These are phyloP conservation scores for Pseudoturritis turrita DNA, from an alignment of 345 rosid species.

Conservation along the genomic window DNA sequence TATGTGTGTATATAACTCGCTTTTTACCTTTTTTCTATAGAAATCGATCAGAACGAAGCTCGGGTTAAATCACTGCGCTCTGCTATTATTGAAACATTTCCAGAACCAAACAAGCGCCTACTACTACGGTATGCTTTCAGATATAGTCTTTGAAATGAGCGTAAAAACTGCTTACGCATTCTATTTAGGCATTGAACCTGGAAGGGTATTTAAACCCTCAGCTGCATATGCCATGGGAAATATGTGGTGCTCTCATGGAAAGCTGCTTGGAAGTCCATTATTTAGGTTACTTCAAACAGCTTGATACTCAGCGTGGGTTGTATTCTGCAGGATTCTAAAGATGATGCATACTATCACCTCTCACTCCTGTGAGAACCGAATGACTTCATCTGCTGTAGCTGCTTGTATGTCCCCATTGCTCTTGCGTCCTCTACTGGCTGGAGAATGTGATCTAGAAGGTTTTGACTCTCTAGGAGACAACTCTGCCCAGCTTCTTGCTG, in stretches of 20 bases:
- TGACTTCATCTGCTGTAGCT: constrained; percentile 96
- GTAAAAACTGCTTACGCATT: not conserved
- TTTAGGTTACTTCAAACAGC: constrained; percentile 3
- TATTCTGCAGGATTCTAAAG: constrained; percentile 71
- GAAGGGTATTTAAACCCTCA: not conserved
- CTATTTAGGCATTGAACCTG: not conserved
- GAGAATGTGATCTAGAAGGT: constrained; percentile 95
- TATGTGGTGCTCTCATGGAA: constrained; percentile 1
- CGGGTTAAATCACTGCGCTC: constrained; percentile 75
- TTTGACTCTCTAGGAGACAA: constrained; percentile 75
- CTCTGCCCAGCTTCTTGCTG: constrained; percentile 98
- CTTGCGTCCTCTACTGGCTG: constrained; percentile 87
- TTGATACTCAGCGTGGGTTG: constrained; percentile 18
- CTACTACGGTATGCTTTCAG: constrained; percentile 59
- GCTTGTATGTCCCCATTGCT: constrained; percentile 99
- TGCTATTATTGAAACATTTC: constrained; percentile 83
- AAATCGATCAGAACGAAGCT: constrained; percentile 87
- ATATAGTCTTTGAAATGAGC: not conserved
- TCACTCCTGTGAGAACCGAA: constrained; percentile 79
- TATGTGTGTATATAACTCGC: not conserved
- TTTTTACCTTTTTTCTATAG: constrained; percentile 30
- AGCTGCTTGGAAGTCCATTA: not conserved
- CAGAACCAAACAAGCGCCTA: constrained; percentile 91
- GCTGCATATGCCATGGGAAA: not conserved
- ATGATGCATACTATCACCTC: constrained; percentile 87